Percentiles rank a stretch among this genome's conserved stretches.
These are phyloP conservation scores for Cryptococcus floricola DNA, from an alignment of 1,284 basidiomycete genomes.

Conservation along the genomic window DNA sequence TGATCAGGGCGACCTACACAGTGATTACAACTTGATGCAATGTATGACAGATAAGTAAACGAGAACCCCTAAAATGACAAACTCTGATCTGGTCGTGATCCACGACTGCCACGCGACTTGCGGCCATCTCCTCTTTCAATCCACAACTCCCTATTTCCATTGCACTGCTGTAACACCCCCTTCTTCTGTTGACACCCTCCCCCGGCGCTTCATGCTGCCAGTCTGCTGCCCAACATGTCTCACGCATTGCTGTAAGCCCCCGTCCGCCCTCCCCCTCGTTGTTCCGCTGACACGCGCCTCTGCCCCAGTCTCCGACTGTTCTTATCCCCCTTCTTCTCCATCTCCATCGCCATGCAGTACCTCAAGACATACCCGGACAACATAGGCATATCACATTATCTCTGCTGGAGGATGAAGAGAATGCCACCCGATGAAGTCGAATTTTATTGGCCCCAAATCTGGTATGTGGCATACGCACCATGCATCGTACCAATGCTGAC, in stretches of 20 bases:
- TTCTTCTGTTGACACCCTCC: neutral
- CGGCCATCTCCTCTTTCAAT: neutral
- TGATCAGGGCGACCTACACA: too few relatives aligned
- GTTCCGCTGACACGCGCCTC: neutral
- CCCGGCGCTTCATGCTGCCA: slow-evolving; percentile 4
- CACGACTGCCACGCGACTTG: too few relatives aligned
- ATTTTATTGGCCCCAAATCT: slow-evolving; percentile 96
- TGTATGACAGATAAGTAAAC: too few relatives aligned
- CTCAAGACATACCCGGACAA: slow-evolving; percentile 84
- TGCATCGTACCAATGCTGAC: neutral
- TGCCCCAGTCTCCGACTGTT: slow-evolving; percentile 66
- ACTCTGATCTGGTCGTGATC: too few relatives aligned
- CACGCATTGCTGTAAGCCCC: slow-evolving; percentile 32
- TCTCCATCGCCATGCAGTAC: slow-evolving; percentile 85
- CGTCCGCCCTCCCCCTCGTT: neutral
- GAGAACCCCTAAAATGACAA: too few relatives aligned
- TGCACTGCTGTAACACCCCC: neutral
- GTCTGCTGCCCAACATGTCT: slow-evolving; percentile 24
- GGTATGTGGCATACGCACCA: slow-evolving; percentile 54
- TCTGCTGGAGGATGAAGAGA: slow-evolving; percentile 74
- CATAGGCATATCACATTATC: slow-evolving; percentile 93
- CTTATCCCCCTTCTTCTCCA: slow-evolving; percentile 84
- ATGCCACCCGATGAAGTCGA: slow-evolving; percentile 76
- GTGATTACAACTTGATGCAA: too few relatives aligned
- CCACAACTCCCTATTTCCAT: neutral